Evolutionary conservation across 1,284 basidiomycete species (phyloP).

Genomic region (Apiotrichum sp.): DNA sequence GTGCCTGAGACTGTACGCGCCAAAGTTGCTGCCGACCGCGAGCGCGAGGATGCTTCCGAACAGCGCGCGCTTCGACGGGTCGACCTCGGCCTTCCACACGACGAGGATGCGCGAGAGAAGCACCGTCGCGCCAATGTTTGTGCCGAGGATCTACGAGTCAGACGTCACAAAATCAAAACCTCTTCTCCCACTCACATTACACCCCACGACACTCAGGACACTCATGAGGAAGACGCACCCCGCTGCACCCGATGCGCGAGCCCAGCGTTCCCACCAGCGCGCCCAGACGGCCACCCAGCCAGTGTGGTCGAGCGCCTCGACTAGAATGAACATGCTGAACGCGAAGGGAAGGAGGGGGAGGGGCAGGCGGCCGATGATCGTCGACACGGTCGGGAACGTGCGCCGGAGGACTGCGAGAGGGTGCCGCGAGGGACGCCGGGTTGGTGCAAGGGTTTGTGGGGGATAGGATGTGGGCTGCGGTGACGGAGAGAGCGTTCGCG

Average conservation of each 20-base stretch:
- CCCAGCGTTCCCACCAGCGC: slow-evolving; percentile 59
- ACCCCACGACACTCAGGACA: slow-evolving; percentile 61
- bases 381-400: slow-evolving; percentile 69
- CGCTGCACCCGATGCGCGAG: slow-evolving; percentile 42
- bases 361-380: slow-evolving; percentile 56
- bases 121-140: slow-evolving; percentile 94
- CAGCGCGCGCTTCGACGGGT: slow-evolving; percentile 39
- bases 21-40: slow-evolving; percentile 82
- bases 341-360: slow-evolving; percentile 72
- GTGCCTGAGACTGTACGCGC: slow-evolving; percentile 81
- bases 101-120: slow-evolving; percentile 55
- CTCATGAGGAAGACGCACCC: slow-evolving; percentile 52
- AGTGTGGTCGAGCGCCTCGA: slow-evolving; percentile 71
- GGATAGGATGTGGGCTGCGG: neutral
- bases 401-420: slow-evolving; percentile 20
- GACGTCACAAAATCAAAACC: slow-evolving; percentile 9
- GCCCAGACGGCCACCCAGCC: slow-evolving; percentile 92
- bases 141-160: slow-evolving; percentile 64
- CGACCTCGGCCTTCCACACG: slow-evolving; percentile 30
- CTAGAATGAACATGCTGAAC: slow-evolving; percentile 91
- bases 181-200: slow-evolving; percentile 59
- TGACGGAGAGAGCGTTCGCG: slow-evolving; percentile 23
- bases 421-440: slow-evolving; percentile 1
- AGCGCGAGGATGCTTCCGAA: slow-evolving; percentile 54
- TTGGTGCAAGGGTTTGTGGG: slow-evolving; percentile 18